Percentiles rank a stretch among this genome's conserved stretches.
phyloP scores from a whole-genome alignment of 2,329 filamentous ascomycete genomes.

The Phyllosticta citribraziliensis region DNA sequence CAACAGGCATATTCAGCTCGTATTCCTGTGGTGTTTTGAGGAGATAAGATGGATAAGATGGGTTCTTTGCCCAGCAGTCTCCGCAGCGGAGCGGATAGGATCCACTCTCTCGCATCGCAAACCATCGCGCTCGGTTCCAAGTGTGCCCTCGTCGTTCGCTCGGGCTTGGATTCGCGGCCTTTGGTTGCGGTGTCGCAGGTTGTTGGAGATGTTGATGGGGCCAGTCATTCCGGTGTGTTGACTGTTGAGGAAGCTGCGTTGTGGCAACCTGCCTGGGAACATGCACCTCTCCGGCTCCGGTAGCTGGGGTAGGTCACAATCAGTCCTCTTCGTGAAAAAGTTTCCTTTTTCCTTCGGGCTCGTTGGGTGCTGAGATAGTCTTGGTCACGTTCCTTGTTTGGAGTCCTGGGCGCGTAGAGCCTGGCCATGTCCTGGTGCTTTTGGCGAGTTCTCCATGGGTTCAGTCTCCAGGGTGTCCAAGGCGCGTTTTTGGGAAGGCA shows the following conservation, averaged over 20 bases:
- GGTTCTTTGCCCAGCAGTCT: background rate
- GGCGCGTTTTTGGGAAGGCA: background rate
- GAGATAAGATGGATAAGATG: background rate
- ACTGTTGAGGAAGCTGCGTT: background rate
- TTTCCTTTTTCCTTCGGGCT: background rate
- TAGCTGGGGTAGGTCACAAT: background rate
- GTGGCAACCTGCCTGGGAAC: background rate
- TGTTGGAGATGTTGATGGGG: background rate
- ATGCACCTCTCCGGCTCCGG: background rate
- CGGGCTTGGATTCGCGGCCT: background rate
- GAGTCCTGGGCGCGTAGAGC: background rate
- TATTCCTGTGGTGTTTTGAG: background rate
- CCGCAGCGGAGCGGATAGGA: background rate
- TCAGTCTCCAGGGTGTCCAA: background rate
- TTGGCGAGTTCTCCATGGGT: background rate
- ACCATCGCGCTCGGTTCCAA: background rate
- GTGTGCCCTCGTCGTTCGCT: background rate
- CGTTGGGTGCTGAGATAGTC: background rate
- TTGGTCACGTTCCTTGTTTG: background rate
- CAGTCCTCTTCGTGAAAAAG: background rate
- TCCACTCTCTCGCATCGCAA: background rate
- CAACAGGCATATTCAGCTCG: background rate
- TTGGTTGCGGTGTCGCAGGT: background rate
- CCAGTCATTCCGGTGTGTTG: background rate
- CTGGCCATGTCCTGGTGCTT: background rate